Evolutionary conservation across 805 yeast genomes (phyloP), one percentile per base, ranked within the genome.

Genomic region (Clavispora asparagi): DNA sequence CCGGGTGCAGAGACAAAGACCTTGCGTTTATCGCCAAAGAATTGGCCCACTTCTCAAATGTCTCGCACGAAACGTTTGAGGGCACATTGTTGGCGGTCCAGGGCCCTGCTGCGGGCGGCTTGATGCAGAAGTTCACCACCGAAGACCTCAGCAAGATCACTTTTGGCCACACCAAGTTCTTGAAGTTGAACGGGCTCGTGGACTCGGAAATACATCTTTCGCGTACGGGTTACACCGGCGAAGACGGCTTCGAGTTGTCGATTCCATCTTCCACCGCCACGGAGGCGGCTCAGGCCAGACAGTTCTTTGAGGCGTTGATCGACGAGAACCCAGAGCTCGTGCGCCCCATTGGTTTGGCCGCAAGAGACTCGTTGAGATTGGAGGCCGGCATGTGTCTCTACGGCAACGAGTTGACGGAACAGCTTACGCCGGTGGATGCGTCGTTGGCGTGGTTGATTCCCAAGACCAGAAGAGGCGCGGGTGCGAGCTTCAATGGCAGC

Each of bases 381-480:
- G 99, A 94, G 71, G 99, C 99, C 5, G 99, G 99, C 29, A 87
- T 94, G 97, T 94, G 99, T 67, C 75, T 94, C 45, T 94, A 94
- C 59, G 99, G 99, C 2, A 86, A 90, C 63, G 99, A 94, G 66
- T 75, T 94, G 58, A 79, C 77, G 51, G 96, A 89, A 56, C 64
- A 69, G 11, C 81, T 79, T 28, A 85, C 96, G 2, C 99, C 99
- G 10, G 81, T 92, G 4, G 95, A 90, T 56, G 95, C 94, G 0
- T 81, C 94, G 0, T 76, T 94, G 54, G 77, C 90, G 42, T 94
- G 99, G 99, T 78, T 90, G 42, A 77, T 94, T 40, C 87, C 95
- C 33, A 89, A 90, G 70, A 61, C 80, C 13, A 82, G 97, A 65
- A 78, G 97, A 61, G 54, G 52, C 8, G 43, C 19, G 1, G 70